Evolutionary conservation across 306 rosid species (phyloP), one percentile per base, ranked within the genome.

Genomic region (Dryas octopetala): DNA sequence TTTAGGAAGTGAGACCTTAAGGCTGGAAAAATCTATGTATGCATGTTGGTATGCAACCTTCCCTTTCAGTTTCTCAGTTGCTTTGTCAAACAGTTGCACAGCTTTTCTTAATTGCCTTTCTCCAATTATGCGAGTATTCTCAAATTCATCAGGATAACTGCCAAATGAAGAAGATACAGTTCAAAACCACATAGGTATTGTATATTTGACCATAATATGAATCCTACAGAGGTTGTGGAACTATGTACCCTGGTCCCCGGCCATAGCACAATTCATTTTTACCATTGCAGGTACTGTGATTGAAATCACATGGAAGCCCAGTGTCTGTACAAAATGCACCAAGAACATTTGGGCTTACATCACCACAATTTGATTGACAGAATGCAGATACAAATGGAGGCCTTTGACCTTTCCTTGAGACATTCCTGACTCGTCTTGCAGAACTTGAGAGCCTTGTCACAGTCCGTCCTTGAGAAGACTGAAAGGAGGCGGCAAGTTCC

Each of bases 311-410:
- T 5, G 81, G 71, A 9, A 62, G 62, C 14, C 76, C 71, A 51
- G 81, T 77, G n/a, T 77, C 81, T 13, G 9, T 60, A 48, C 81
- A 77, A 53, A 77, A 77, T 13, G 81, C 76, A 14, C 81, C 81
- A 5, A 70, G 76, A 70, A 77, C 76, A 16, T 77, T 77, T 19
- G 76, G 81, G 64, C 76, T 77, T 13, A 77, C 81, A 51, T 77
- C 76, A 3, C 81, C 81, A 26, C 81, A 77, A 53, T 77, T 77
- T 3, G 81, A 77, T 51, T 77, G 76, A 40, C 81, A 77, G 38
- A 77, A 77, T 60, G 81, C 81, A 4, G 81, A 77, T 14, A 77
- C 76, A 69, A 77, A 77, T 23, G 13, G 71, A 61, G 81, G 70
- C 71, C 57, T 19, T 17, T 23, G 69, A 0, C 41, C 26, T 19